Conservation (phyloP, 495 filamentous ascomycete species). For the Entonaema liquescens region DNA sequence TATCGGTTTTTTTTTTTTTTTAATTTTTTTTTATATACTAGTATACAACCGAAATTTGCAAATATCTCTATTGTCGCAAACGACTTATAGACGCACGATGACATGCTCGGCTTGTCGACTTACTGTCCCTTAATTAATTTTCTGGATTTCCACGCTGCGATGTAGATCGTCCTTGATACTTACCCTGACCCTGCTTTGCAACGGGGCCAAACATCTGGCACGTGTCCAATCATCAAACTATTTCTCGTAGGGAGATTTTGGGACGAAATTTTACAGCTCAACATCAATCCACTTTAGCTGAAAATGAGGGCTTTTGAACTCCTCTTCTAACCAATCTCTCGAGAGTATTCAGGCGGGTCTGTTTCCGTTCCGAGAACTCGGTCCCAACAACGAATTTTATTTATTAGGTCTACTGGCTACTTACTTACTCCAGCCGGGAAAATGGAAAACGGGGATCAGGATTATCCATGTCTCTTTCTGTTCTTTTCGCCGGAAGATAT, state of each 20-base stretch:
- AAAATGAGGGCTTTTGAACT: conserved; percentile 4
- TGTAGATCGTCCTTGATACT: neutral
- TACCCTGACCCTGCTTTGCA: neutral
- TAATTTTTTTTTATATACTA: too few species aligned
- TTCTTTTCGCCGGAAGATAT: conserved; percentile 14
- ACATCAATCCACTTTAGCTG: conserved; percentile 13
- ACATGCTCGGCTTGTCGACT: neutral
- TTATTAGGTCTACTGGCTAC: too few species aligned
- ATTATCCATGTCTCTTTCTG: neutral
- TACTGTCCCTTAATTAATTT: neutral
- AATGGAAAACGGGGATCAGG: conserved; percentile 27
- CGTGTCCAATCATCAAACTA: conserved; percentile 14
- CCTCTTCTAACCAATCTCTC: conserved; percentile 5
- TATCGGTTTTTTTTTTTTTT: too few species aligned
- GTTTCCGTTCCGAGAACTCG: conserved; percentile 6
- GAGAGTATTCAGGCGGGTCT: conserved; percentile 16
- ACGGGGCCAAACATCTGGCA: conserved; percentile 8
- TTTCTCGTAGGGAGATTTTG: conserved; percentile 3
- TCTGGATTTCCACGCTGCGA: neutral
- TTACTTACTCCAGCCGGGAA: conserved; percentile 18
- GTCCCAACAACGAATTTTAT: conserved; percentile 25
- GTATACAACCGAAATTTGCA: too few species aligned
- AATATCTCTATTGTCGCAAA: neutral
- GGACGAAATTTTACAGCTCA: conserved; percentile 9
- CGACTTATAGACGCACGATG: neutral